Conservation (phyloP, 2,329 filamentous ascomycete genomes). For the Mariannaea sp. region DNA sequence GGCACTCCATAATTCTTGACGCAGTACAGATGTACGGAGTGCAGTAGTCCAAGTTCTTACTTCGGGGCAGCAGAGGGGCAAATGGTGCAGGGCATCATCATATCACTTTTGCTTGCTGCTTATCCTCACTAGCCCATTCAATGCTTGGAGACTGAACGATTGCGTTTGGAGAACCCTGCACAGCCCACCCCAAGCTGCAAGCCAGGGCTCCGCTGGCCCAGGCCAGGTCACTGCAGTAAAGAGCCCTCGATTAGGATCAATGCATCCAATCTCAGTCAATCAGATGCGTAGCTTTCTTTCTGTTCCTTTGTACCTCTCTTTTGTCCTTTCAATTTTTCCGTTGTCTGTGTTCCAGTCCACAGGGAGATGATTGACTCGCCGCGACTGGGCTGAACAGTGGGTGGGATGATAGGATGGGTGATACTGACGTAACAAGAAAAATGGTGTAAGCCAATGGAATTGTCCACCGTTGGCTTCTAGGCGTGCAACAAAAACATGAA, state of each 20-base stretch:
- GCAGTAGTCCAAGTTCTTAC: neutral
- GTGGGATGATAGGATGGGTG: neutral
- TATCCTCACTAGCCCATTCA: too few relatives aligned
- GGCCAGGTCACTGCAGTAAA: conserved; percentile 20
- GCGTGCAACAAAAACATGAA: neutral
- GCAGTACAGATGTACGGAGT: neutral
- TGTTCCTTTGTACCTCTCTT: neutral
- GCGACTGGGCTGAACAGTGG: neutral
- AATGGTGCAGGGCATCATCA: too few relatives aligned
- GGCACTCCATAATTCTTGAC: conserved; percentile 8
- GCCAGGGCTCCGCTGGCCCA: conserved; percentile 12
- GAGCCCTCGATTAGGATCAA: conserved; percentile 14
- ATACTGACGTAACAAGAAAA: neutral
- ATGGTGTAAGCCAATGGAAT: neutral
- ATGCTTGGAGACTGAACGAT: too few relatives aligned
- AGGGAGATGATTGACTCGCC: neutral
- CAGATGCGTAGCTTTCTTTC: neutral
- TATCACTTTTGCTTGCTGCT: too few relatives aligned
- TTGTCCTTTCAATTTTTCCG: too few relatives aligned
- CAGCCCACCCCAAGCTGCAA: too few relatives aligned
- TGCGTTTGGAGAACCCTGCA: neutral
- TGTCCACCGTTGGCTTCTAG: neutral
- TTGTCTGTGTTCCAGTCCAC: neutral
- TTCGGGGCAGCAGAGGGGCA: neutral
- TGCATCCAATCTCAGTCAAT: conserved; percentile 2